Conservation (phyloP, 805 yeast genomes). For the Kodamaea hsintzibuensis region DNA sequence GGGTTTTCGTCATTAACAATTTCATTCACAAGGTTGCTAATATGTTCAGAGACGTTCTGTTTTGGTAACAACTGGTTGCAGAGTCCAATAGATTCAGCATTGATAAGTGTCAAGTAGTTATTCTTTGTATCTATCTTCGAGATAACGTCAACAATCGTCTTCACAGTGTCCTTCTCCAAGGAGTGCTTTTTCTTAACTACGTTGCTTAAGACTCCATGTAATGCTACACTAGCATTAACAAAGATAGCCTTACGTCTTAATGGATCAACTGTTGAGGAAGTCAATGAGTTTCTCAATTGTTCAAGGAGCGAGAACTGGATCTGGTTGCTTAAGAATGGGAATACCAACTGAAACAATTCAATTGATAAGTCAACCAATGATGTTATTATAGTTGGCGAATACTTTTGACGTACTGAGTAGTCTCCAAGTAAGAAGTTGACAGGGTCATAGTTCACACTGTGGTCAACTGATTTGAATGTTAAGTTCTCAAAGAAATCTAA, state of each 20-base stretch:
- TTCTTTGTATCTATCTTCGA: slow-evolving; percentile 43
- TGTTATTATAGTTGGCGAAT: slow-evolving; percentile 30
- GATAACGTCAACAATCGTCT: slow-evolving; percentile 51
- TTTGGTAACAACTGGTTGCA: slow-evolving; percentile 28
- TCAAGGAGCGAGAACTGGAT: slow-evolving; percentile 89
- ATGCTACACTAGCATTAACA: slow-evolving; percentile 62
- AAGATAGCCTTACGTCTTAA: slow-evolving; percentile 48
- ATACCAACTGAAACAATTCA: slow-evolving; percentile 68
- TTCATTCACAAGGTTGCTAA: slow-evolving; percentile 47
- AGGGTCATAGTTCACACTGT: slow-evolving; percentile 38
- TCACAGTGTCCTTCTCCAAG: slow-evolving; percentile 29
- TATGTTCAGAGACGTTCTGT: slow-evolving; percentile 22
- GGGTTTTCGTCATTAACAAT: slow-evolving; percentile 71
- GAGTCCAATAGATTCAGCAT: slow-evolving; percentile 61
- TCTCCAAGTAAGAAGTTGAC: slow-evolving; percentile 23
- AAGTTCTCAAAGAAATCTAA: slow-evolving; percentile 30
- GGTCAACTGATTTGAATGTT: slow-evolving; percentile 21
- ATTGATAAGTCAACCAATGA: slow-evolving; percentile 73
- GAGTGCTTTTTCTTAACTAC: slow-evolving; percentile 18
- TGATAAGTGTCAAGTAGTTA: slow-evolving; percentile 42
- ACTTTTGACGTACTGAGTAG: slow-evolving; percentile 24
- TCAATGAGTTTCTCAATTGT: slow-evolving; percentile 58
- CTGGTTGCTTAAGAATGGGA: slow-evolving; percentile 70
- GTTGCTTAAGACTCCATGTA: slow-evolving; percentile 50
- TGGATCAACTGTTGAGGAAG: slow-evolving; percentile 36